Conservation (phyloP, 306 rosid genomes). For the Begonia peltatifolia region DNA sequence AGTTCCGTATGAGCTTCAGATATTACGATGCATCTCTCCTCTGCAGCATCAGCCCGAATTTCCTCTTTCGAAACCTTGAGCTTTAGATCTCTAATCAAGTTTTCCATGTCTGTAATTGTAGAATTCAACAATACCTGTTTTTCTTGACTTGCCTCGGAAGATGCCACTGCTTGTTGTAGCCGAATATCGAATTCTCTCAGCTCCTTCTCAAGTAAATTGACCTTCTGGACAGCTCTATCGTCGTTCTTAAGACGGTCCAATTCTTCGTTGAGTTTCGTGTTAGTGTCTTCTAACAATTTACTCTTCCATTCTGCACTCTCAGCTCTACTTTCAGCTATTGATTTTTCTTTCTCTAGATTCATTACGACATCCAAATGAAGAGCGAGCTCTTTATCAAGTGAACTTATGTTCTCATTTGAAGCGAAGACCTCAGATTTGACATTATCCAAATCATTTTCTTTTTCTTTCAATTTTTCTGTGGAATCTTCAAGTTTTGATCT, state of each 20-base stretch:
- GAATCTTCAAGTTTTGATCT: slow-evolving; percentile 36
- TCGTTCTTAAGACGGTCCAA: too few relatives aligned
- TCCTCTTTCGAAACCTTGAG: slow-evolving; percentile 62
- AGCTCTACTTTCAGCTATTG: too few relatives aligned
- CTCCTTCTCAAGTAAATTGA: slow-evolving; percentile 40
- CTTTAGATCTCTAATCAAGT: slow-evolving; percentile 62
- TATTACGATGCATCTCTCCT: slow-evolving; percentile 58
- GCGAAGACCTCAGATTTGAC: too few relatives aligned
- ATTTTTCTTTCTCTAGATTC: too few relatives aligned
- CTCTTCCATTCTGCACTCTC: too few relatives aligned
- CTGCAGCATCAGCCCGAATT: slow-evolving; percentile 53
- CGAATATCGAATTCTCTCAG: slow-evolving; percentile 37
- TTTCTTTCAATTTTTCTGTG: slow-evolving; percentile 25
- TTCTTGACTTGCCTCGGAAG: slow-evolving; percentile 81
- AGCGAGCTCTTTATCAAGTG: too few relatives aligned
- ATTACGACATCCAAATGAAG: too few relatives aligned
- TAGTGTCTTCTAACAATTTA: too few relatives aligned
- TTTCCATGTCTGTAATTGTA: slow-evolving; percentile 63
- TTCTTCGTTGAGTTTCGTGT: too few relatives aligned
- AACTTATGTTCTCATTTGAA: too few relatives aligned
- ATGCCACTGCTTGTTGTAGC: slow-evolving; percentile 61
- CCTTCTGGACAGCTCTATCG: slow-evolving; percentile 25
- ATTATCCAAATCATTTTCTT: slow-evolving; percentile 15
- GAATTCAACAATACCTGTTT: slow-evolving; percentile 56
- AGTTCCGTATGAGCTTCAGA: slow-evolving; percentile 64